A percentile compares a stretch with the other conserved stretches of the same genome.
These are phyloP conservation scores for Trametes punicea DNA, from an alignment of 768 basidiomycete genomes.

Conservation along the genomic window DNA sequence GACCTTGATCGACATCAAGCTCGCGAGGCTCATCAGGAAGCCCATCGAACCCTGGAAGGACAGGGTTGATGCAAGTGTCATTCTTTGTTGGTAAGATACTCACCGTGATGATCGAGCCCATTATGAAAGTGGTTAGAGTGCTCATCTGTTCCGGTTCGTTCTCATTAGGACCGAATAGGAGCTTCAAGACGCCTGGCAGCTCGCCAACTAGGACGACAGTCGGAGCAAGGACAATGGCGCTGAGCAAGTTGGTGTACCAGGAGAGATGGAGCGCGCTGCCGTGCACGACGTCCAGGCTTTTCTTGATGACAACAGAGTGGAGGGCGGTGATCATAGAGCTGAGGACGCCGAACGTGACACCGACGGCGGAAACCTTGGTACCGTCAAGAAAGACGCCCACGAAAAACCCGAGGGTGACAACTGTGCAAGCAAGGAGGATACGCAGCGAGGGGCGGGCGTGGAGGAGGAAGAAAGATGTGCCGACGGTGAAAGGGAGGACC, in stretches of 20 bases:
- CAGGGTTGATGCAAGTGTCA: not conserved
- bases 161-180: constrained; percentile 51
- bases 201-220: constrained; percentile 76
- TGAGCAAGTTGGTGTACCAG: constrained; percentile 90
- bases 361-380: constrained; percentile 53
- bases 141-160: constrained; percentile 38
- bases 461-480: constrained; percentile 78
- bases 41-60: constrained; percentile 69
- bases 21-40: constrained; percentile 93
- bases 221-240: constrained; percentile 69
- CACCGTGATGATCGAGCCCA: constrained; percentile 78
- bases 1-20: constrained; percentile 91
- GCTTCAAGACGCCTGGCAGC: constrained; percentile 53
- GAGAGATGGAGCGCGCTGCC: constrained; percentile 83
- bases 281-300: constrained; percentile 71
- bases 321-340: constrained; percentile 84
- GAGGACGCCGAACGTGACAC: constrained; percentile 77
- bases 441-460: constrained; percentile 70
- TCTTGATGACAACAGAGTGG: constrained; percentile 94
- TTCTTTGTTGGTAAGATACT: constrained; percentile 21
- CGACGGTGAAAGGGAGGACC: constrained; percentile 90
- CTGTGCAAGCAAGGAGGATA: constrained; percentile 68
- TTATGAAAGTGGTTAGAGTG: constrained; percentile 62
- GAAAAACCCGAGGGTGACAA: constrained; percentile 94
- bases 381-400: constrained; percentile 81